These are phyloP conservation scores for Sordariomycetes sp. DNA, from an alignment of 2,329 filamentous ascomycete genomes.

Conservation along the genomic window DNA sequence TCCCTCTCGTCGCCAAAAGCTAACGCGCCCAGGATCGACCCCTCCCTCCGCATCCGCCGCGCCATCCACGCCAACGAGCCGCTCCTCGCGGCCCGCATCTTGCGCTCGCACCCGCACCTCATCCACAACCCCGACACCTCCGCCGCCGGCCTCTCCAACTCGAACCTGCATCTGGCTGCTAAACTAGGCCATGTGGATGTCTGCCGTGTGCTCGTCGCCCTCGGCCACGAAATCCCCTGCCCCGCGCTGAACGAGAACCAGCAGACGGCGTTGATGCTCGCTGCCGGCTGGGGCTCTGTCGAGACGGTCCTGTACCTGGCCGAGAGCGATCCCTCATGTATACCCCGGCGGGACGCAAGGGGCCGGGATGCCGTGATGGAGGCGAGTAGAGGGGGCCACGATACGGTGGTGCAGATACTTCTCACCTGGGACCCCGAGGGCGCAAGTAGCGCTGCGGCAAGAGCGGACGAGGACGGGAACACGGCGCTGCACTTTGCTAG, in stretches of 20 bases:
- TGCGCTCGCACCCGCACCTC: slow-evolving; percentile 58
- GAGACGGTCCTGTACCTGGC: slow-evolving; percentile 65
- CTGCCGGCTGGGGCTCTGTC: slow-evolving; percentile 57
- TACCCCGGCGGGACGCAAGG: slow-evolving; percentile 53
- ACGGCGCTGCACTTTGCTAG: slow-evolving; percentile 81
- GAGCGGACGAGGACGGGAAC: slow-evolving; percentile 64
- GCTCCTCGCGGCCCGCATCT: slow-evolving; percentile 64
- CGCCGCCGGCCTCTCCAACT: slow-evolving; percentile 61
- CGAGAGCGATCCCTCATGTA: slow-evolving; percentile 49
- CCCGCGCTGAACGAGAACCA: slow-evolving; percentile 70
- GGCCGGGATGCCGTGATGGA: slow-evolving; percentile 67
- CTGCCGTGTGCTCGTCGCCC: slow-evolving; percentile 57
- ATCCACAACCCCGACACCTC: slow-evolving; percentile 72
- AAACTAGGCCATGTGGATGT: slow-evolving; percentile 61
- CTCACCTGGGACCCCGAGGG: slow-evolving; percentile 50
- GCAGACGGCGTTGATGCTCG: slow-evolving; percentile 75
- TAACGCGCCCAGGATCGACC: slow-evolving; percentile 52
- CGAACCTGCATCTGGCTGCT: slow-evolving; percentile 72
- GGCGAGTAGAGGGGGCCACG: slow-evolving; percentile 48
- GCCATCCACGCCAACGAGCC: slow-evolving; percentile 68
- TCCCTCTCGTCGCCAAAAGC: background rate
- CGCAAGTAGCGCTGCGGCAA: slow-evolving; percentile 38
- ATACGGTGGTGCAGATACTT: slow-evolving; percentile 54
- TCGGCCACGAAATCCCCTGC: slow-evolving; percentile 63
- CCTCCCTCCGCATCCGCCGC: slow-evolving; percentile 65